Base-by-base conservation (phyloP, 495 filamentous ascomycete species). In the Penicillium antarcticum region DNA sequence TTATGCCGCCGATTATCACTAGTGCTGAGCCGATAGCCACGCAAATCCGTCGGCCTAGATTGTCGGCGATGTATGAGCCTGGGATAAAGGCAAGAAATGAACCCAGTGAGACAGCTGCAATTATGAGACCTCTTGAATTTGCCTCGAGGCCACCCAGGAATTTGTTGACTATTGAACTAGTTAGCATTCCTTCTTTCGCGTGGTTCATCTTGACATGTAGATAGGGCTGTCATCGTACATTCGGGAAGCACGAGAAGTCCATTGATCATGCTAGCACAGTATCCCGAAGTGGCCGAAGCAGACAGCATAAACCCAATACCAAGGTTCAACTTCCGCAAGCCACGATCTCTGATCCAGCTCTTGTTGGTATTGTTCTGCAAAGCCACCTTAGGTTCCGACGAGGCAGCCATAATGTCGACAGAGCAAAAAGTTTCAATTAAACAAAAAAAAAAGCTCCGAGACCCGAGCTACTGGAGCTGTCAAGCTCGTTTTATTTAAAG, bases 251-350 rank as follows among this genome's bases (percentile, higher is more conserved):
- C 62, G 4, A 63, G 51, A 6, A 66, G 41, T 24, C 62, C 60
- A 37, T 66, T 66, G 46, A 66, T 66, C 55, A 63, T 58, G 36
- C 62, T 66, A 24, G 60, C 56, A 53, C 59, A 63, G 29, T 63
- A 66, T 32, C 62, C 62, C 5, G 62, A 48, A 0, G 60, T 63
- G 38, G 62, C 62, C 5, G 62, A 63, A 17, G 62, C 60, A 46
- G 60, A 51, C 11, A 66, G 44, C 56, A 66, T 63, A 36, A 66
- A 56, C 26, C 42, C 39, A 44, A 66, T 66, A 16, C 62, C 62
- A 8, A 63, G 40, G 42, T 66, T 66, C 40, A 66, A 35, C 35
- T 45, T 51, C 17, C 62, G 52, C 35, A 66, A 33, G 5, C 62
- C 62, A 33, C 35, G 29, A 46, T 65, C 50, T 18, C 37, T 52